Conservation (phyloP, 1,284 basidiomycete species). For the Binderoboletus segoi region DNA sequence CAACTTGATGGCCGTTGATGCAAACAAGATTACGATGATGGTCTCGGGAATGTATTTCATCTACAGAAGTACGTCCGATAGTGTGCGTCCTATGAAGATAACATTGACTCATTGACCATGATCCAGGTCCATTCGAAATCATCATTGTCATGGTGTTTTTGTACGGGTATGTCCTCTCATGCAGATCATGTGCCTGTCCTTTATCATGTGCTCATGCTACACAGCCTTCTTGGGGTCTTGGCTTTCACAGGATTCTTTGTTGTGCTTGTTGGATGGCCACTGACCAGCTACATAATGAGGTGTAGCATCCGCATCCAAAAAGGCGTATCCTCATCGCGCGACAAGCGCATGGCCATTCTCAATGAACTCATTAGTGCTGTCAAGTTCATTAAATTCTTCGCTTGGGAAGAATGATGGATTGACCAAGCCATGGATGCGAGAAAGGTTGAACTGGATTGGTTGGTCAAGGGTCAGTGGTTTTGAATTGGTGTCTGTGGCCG, state of each 20-base stretch:
- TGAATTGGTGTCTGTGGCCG: neutral
- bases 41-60: conserved; percentile 60
- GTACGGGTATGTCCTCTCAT: conserved; percentile 61
- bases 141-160: conserved; percentile 75
- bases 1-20: conserved; percentile 75
- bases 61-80: conserved; percentile 52
- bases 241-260: conserved; percentile 86
- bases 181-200: neutral
- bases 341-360: conserved; percentile 83
- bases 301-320: conserved; percentile 74
- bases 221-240: conserved; percentile 79
- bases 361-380: conserved; percentile 83
- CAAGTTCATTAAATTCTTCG: conserved; percentile 88
- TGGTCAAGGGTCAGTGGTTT: conserved; percentile 56
- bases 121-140: conserved; percentile 77
- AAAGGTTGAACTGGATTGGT: conserved; percentile 66
- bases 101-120: neutral
- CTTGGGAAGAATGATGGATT: conserved; percentile 81
- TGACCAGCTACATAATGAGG: conserved; percentile 67
- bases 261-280: conserved; percentile 72
- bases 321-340: conserved; percentile 70
- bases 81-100: neutral
- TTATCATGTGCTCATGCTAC: neutral
- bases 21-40: conserved; percentile 57
- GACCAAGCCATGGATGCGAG: conserved; percentile 58